phyloP scores from a whole-genome alignment of 306 rosid species.

The Albizia julibrissin region DNA sequence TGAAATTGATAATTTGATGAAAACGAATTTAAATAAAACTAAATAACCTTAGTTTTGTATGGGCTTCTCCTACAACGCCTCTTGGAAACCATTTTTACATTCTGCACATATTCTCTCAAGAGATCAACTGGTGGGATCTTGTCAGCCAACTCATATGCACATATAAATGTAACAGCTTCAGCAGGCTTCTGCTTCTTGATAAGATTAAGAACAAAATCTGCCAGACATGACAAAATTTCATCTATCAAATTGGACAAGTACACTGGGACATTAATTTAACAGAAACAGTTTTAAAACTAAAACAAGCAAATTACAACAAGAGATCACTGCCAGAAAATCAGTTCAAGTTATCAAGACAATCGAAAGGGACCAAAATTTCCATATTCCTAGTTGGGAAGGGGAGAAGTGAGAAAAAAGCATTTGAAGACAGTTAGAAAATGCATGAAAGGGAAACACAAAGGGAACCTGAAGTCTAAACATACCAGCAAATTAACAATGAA shows the following conservation, averaged over 20 bases:
- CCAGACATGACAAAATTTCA: neutral
- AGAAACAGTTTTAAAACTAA: neutral
- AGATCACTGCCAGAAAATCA: neutral
- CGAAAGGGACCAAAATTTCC: neutral
- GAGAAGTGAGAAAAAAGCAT: neutral
- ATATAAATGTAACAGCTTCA: constrained; percentile 60
- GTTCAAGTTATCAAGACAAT: neutral
- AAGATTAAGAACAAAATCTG: constrained; percentile 51
- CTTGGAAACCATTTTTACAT: neutral
- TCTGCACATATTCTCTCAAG: constrained; percentile 32
- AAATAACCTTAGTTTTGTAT: constrained; percentile 37
- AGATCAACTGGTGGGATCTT: constrained; percentile 44
- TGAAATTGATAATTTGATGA: constrained; percentile 18
- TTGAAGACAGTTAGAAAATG: neutral
- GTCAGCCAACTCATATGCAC: constrained; percentile 48
- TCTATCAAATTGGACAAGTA: constrained; percentile 18
- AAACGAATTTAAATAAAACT: neutral
- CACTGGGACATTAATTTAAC: constrained; percentile 1
- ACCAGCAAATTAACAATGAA: neutral
- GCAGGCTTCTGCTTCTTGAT: constrained; percentile 41
- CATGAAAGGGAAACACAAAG: neutral
- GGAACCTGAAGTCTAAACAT: neutral
- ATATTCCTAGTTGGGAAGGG: neutral
- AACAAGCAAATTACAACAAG: neutral
- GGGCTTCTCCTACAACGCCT: neutral